Evolutionary conservation across 2,329 filamentous ascomycete species (phyloP).

Genomic region (Nothopassalora personata): DNA sequence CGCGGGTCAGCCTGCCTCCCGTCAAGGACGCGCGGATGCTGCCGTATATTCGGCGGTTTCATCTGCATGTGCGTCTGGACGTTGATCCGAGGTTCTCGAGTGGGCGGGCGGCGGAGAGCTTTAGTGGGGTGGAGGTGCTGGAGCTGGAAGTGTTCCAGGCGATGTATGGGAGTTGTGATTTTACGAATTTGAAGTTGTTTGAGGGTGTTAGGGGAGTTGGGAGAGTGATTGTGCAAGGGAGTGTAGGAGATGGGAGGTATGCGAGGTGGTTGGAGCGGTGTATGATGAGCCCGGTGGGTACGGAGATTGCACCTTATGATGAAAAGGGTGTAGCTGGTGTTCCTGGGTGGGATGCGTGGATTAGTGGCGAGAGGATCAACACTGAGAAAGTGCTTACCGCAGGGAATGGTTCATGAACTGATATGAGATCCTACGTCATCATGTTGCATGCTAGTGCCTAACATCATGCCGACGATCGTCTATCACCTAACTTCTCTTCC

Average conservation of each 20-base stretch:
- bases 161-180: constrained; percentile 41
- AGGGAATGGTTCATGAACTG: not conserved
- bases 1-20: constrained; percentile 26
- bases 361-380: not conserved
- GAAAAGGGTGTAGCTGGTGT: constrained; percentile 20
- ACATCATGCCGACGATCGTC: not conserved
- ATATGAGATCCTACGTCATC: not conserved
- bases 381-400: not conserved
- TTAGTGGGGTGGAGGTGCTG: constrained; percentile 43
- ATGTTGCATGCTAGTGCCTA: not conserved
- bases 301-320: constrained; percentile 23
- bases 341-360: constrained; percentile 18
- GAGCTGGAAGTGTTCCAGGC: constrained; percentile 48
- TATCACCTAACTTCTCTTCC: constrained; percentile 2
- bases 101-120: constrained; percentile 38
- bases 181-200: constrained; percentile 41
- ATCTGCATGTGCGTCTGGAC: constrained; percentile 45
- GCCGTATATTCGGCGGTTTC: constrained; percentile 29
- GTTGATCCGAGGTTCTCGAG: constrained; percentile 44
- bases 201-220: constrained; percentile 43
- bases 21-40: constrained; percentile 29
- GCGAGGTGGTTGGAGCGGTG: constrained; percentile 42
- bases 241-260: constrained; percentile 37
- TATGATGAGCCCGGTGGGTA: constrained; percentile 38
- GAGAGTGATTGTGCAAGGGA: constrained; percentile 39